Evolutionary conservation across 2,329 filamentous ascomycete species (phyloP).

Genomic region (Stachybotrys elegans): DNA sequence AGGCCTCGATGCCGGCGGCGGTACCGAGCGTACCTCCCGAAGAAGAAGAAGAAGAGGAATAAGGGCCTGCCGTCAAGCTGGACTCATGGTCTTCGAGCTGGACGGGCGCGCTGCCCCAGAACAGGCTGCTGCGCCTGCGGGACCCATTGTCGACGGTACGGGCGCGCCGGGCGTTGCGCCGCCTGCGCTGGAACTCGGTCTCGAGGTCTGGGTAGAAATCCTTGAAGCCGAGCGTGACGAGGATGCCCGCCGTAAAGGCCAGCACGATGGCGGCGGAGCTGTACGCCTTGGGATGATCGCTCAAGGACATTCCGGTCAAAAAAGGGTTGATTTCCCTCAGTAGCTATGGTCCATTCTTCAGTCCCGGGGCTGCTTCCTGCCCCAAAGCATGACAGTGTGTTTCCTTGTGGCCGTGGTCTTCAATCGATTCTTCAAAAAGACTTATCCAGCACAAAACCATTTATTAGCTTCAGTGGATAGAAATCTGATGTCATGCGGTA

Average conservation of each 20-base stretch:
- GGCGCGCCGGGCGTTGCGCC: slow-evolving; percentile 13
- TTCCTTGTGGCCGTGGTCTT: no score
- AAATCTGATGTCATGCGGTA: no score
- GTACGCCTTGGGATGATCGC: slow-evolving; percentile 57
- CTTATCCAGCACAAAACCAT: no score
- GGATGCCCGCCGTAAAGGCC: slow-evolving; percentile 72
- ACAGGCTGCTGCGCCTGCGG: slow-evolving; percentile 36
- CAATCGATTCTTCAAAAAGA: no score
- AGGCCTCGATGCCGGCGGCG: slow-evolving; percentile 78
- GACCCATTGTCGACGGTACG: neutral
- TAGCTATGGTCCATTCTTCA: no score
- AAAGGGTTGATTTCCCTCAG: slow-evolving; percentile 2
- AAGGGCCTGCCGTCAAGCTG: slow-evolving; percentile 20
- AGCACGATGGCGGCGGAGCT: slow-evolving; percentile 61
- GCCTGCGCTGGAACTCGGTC: slow-evolving; percentile 50
- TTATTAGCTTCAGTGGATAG: no score
- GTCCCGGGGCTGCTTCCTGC: no score
- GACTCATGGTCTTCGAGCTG: slow-evolving; percentile 52
- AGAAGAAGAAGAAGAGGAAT: no score
- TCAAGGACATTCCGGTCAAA: slow-evolving; percentile 53
- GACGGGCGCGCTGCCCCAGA: slow-evolving; percentile 43
- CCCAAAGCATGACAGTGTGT: no score
- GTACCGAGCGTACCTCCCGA: slow-evolving; percentile 35
- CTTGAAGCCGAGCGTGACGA: slow-evolving; percentile 72
- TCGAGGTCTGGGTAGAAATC: slow-evolving; percentile 75